Evolutionary conservation across 108 stramenopile species (phyloP), one percentile per base, ranked within the genome.

Genomic region (Skeletonema menzelii): DNA sequence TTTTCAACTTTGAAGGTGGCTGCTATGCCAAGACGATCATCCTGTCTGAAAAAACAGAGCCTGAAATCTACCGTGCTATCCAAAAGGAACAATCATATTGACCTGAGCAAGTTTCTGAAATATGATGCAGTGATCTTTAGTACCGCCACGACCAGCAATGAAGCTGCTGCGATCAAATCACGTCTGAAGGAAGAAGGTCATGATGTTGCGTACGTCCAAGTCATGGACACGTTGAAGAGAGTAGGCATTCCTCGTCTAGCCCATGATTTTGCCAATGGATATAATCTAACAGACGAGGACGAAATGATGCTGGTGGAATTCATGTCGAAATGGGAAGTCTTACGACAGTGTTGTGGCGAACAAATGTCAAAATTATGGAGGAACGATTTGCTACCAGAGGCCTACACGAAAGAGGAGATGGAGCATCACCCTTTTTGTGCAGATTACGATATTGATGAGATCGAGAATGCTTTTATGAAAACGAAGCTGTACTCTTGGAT

Each of bases 21-120:
- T 99, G 98, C 85, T 99, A 99, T 75, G 98, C 98, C 75, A 99
- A 99, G 90, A 99, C 98, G 27, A 95, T 97, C 77, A 90, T 97
- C 70, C 82, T 99, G 77, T 72, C 81, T 13, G 95, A 96, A 79
- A 82, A 91, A 73, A 96, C 95, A 49, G 98, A 99, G 76, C 98
- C 98, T 17, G 98, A 99, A 68, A 99, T 99, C 73, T 98, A 94
- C 82, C 91, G 86, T 13, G 98, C 98, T 60, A 97, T 99, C 82
- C 82, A 87, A 35, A 93, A 83, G 20, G 96, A 97, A 79, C 56
- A 73, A 72, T 20, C 79, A 80, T 59, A 8, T 64, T 15, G 61
- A 57, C 27, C 46, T 69, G 19, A n/a, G 31, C 24, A 22, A 72
- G 32, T 73, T 73, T 32, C 42, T 69, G 12, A 34, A 55, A 7